Percentiles rank a stretch among this genome's conserved stretches.
Conservation (phyloP, 2,329 filamentous ascomycete genomes). For the Arachnopeziza araneosa region DNA sequence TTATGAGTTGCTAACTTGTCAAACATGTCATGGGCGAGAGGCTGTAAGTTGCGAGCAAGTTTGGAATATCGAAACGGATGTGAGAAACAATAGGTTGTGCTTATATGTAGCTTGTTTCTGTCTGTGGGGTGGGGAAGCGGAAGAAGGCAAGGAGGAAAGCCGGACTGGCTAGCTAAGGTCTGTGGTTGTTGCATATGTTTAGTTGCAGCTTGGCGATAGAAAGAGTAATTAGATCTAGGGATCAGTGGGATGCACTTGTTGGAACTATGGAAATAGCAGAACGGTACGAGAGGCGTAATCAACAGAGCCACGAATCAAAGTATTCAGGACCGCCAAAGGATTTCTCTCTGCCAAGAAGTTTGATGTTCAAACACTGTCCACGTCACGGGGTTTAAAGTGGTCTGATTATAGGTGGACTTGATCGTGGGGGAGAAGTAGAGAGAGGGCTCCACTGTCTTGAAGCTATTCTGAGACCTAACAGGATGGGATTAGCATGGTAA, state of each 20-base stretch:
- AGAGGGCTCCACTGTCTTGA: neutral
- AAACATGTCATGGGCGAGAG: neutral
- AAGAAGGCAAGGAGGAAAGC: neutral
- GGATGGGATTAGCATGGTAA: neutral
- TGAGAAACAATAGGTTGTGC: too few relatives aligned
- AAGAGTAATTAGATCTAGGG: neutral
- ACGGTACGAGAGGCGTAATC: neutral
- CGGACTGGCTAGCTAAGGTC: neutral
- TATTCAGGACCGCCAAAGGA: neutral
- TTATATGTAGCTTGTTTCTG: neutral
- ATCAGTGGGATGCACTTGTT: too few relatives aligned
- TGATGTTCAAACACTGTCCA: neutral
- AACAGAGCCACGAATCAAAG: neutral
- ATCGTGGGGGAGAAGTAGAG: neutral
- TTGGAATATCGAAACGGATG: neutral
- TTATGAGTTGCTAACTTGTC: neutral
- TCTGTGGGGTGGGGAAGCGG: neutral
- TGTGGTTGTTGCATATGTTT: neutral
- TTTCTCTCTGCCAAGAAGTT: neutral
- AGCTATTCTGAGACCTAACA: neutral
- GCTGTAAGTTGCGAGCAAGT: neutral
- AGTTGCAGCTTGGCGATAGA: neutral
- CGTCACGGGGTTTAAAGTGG: neutral
- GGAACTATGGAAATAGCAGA: too few relatives aligned
- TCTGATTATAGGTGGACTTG: neutral